Evolutionary conservation across 345 rosid genomes (phyloP).

Genomic region (Kandelia obovata): DNA sequence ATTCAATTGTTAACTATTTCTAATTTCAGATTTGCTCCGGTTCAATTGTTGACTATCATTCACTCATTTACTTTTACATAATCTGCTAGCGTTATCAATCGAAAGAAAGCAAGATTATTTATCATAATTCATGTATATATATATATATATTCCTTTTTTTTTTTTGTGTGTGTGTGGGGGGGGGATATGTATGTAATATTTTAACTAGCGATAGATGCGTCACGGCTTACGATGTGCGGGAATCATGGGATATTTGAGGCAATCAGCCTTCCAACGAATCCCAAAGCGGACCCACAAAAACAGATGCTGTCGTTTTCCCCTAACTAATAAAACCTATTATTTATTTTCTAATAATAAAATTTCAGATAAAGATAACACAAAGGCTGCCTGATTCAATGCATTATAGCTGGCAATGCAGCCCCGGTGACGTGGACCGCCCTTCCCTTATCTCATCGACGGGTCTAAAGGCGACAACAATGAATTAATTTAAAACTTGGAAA

Average conservation of each 20-base stretch:
- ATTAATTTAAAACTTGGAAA: not conserved
- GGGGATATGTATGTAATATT: too few relatives aligned
- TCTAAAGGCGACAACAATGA: slow-evolving; percentile 23
- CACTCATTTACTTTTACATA: too few relatives aligned
- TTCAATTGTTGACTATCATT: too few relatives aligned
- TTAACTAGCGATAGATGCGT: slow-evolving; percentile 18
- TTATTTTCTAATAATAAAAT: not conserved
- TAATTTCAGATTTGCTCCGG: too few relatives aligned
- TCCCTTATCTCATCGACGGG: slow-evolving; percentile 31
- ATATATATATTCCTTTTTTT: too few relatives aligned
- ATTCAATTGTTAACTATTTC: too few relatives aligned
- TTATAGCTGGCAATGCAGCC: slow-evolving; percentile 36
- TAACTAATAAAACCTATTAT: not conserved
- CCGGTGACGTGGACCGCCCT: slow-evolving; percentile 16
- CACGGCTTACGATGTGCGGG: slow-evolving; percentile 32
- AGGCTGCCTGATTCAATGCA: slow-evolving; percentile 21
- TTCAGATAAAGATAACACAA: not conserved
- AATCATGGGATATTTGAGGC: slow-evolving; percentile 26
- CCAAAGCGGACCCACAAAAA: slow-evolving; percentile 1
- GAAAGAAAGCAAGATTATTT: too few relatives aligned
- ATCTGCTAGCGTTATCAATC: too few relatives aligned
- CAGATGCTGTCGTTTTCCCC: slow-evolving; percentile 25
- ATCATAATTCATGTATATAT: too few relatives aligned
- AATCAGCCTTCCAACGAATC: slow-evolving; percentile 18
- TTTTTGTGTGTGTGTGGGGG: too few relatives aligned